phyloP scores from a whole-genome alignment of 2,329 filamentous ascomycete genomes.

The Ascosphaera pollenicola region DNA sequence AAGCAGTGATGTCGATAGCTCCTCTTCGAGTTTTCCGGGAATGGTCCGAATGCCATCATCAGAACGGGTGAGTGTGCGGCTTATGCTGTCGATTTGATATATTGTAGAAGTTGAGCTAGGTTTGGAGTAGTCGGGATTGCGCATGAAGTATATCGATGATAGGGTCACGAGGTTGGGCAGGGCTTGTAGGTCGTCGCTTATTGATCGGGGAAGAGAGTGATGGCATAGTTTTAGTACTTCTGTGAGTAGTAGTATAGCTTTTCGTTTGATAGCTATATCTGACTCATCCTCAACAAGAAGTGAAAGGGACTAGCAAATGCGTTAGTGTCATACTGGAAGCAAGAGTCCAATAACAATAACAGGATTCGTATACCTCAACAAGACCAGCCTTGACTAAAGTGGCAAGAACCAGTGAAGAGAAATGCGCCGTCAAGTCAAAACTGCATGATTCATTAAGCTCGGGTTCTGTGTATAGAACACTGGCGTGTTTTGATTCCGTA shows the following conservation, averaged over 20 bases:
- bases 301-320: constrained; percentile 20
- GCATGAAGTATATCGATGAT: background rate
- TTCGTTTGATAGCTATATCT: constrained; percentile 45
- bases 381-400: constrained; percentile 67
- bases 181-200: constrained; percentile 69
- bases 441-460: constrained; percentile 29
- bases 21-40: constrained; percentile 20
- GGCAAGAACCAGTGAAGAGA: constrained; percentile 69
- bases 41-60: constrained; percentile 23
- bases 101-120: constrained; percentile 69
- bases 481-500: constrained; percentile 28
- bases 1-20: constrained; percentile 21
- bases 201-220: constrained; percentile 56
- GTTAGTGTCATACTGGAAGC: constrained; percentile 6
- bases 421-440: constrained; percentile 72
- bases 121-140: background rate
- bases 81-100: constrained; percentile 96
- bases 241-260: constrained; percentile 74
- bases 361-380: constrained; percentile 21
- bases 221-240: constrained; percentile 81
- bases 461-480: constrained; percentile 34
- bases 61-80: constrained; percentile 71
- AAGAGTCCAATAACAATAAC: background rate
- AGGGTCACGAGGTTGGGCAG: constrained; percentile 56
- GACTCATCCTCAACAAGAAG: constrained; percentile 27